Evolutionary conservation across 768 basidiomycete species (phyloP), one percentile per base, ranked within the genome.

Genomic region (Russula earlei): DNA sequence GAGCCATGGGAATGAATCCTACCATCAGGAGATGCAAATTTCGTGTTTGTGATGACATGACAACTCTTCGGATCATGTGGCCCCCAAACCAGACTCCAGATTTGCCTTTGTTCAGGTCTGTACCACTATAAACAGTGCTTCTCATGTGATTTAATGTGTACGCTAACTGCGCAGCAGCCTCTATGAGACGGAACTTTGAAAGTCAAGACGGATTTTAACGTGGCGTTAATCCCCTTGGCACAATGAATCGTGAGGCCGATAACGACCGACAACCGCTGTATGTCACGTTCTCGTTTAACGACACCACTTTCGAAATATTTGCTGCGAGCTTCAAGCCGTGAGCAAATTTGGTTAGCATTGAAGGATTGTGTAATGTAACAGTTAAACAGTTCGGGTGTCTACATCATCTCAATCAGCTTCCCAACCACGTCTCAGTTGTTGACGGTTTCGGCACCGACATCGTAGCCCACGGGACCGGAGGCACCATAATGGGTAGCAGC

Each of bases 161-260:
- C 25, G 3, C 10, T 17, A 14, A 49, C 2, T 38, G 36, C 19
- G 15, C 34, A 37, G 34, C 47, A 49, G n/a, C 36, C 15, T 24
- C 10, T 15, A 7, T 29, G 38, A 31, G 37, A 3, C 49, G 11
- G 9, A 27, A 15, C 20, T n/a, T 7, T 12, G 10, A 17, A 20
- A 25, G 12, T 31, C 34, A 31, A 49, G 46, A 34, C 54, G 54
- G 54, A 55, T 27, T 55, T 55, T 55, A 25, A 43, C 14, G 54
- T 49, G 54, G 54, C 6, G 25, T 33, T 42, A 24, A 48, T 55
- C 20, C 12, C 34, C 25, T 12, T 20, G 9, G 25, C 15, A 12
- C 24, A 36, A 19, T 17, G 24, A 3, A 7, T 20, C 8, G 1
- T 17, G 10, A 31, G 3, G n/a, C n/a, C n/a, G 5, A 10, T 33